These are phyloP conservation scores for Toxicodendron radicans DNA, from an alignment of 345 rosid species.

Conservation along the genomic window DNA sequence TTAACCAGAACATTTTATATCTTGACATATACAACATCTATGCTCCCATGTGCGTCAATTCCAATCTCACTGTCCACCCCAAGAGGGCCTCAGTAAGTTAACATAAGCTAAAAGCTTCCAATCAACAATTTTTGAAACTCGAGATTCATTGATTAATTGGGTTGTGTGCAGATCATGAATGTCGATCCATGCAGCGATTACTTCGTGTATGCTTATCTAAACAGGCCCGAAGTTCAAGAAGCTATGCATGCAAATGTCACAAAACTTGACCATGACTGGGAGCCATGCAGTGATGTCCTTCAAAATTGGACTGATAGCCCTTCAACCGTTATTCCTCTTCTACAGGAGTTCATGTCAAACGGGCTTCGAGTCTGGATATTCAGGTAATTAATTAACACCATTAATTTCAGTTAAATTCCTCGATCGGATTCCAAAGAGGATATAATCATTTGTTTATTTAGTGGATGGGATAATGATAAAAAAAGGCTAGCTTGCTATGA, in stretches of 20 bases:
- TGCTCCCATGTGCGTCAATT: slow-evolving; percentile 58
- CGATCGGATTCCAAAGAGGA: too few relatives aligned
- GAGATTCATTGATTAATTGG: not conserved
- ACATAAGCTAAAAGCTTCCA: too few relatives aligned
- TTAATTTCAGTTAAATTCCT: too few relatives aligned
- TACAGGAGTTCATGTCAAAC: slow-evolving; percentile 49
- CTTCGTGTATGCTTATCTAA: slow-evolving; percentile 66
- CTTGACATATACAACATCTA: slow-evolving; percentile 74
- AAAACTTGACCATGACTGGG: slow-evolving; percentile 62
- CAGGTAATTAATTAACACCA: slow-evolving; percentile 33
- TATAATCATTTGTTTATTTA: too few relatives aligned
- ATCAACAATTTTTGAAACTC: too few relatives aligned
- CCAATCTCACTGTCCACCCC: slow-evolving; percentile 56
- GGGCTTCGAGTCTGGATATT: slow-evolving; percentile 75
- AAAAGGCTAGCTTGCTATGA: not conserved
- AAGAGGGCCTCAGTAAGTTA: slow-evolving; percentile 43
- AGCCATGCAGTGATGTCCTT: slow-evolving; percentile 65
- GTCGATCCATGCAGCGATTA: slow-evolving; percentile 74
- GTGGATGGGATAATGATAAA: not conserved
- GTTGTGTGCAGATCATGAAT: slow-evolving; percentile 32
- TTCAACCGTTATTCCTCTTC: slow-evolving; percentile 58
- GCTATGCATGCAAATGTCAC: slow-evolving; percentile 88
- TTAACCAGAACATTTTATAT: slow-evolving; percentile 15
- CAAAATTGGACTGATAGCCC: slow-evolving; percentile 68
- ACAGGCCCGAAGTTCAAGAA: slow-evolving; percentile 68